Conservation (phyloP, 2,329 filamentous ascomycete species). For the Diaporthe australafricana region DNA sequence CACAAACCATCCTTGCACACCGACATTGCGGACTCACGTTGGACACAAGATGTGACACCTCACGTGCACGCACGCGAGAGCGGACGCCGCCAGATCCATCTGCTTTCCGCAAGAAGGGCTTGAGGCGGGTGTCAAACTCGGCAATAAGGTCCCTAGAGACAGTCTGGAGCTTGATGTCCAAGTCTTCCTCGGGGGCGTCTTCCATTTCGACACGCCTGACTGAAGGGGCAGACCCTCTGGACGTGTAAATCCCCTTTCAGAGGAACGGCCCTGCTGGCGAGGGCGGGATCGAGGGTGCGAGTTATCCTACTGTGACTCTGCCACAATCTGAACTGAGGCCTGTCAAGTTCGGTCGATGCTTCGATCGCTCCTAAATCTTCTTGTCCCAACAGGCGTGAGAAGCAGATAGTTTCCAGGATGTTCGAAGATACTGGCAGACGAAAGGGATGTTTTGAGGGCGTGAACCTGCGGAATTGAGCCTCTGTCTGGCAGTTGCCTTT, state of each 20-base stretch:
- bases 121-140: slow-evolving; percentile 67
- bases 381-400: neutral
- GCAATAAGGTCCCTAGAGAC: slow-evolving; percentile 68
- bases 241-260: neutral
- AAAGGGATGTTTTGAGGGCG: neutral
- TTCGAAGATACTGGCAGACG: neutral
- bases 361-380: neutral
- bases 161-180: slow-evolving; percentile 72
- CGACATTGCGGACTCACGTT: slow-evolving; percentile 49
- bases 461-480: neutral
- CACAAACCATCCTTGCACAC: slow-evolving; percentile 33
- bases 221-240: neutral
- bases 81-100: slow-evolving; percentile 60
- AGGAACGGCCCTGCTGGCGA: neutral
- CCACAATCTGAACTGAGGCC: neutral
- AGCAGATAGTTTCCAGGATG: neutral
- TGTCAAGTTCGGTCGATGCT: neutral
- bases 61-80: slow-evolving; percentile 61
- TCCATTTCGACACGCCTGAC: slow-evolving; percentile 51
- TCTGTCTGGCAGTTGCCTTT: neutral
- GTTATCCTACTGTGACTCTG: neutral
- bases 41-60: slow-evolving; percentile 60
- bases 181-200: slow-evolving; percentile 71
- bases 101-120: slow-evolving; percentile 63
- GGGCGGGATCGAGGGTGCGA: neutral